These are phyloP conservation scores for Mucor lusitanicus DNA, from an alignment of 371 early-diverging fungal genomes.

Conservation along the genomic window DNA sequence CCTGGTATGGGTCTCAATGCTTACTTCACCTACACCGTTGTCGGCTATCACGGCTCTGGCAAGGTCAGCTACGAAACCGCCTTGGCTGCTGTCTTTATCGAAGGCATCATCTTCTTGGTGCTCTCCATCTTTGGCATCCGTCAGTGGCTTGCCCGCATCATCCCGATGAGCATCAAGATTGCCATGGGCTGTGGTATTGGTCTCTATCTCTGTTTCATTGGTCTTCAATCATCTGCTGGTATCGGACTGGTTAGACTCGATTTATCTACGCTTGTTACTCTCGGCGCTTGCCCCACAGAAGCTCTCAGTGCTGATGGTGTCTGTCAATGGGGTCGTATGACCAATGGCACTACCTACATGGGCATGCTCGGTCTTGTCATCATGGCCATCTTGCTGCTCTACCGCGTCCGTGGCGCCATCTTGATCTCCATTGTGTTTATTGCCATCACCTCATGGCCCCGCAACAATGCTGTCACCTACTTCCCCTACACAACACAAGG, in stretches of 20 bases:
- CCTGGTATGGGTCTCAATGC: constrained; percentile 83
- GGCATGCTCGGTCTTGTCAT: constrained; percentile 75
- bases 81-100: constrained; percentile 78
- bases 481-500: constrained; percentile 71
- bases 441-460: constrained; percentile 71
- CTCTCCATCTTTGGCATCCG: constrained; percentile 76
- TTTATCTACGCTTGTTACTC: constrained; percentile 64
- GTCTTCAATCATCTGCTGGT: constrained; percentile 75
- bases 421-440: constrained; percentile 72
- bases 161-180: constrained; percentile 72
- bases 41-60: constrained; percentile 76
- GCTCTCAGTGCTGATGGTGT: constrained; percentile 51
- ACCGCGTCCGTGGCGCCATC: constrained; percentile 73
- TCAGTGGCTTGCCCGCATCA: constrained; percentile 74
- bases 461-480: constrained; percentile 66
- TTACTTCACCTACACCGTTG: constrained; percentile 81
- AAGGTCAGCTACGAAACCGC: constrained; percentile 71
- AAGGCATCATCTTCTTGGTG: constrained; percentile 74
- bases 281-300: constrained; percentile 66
- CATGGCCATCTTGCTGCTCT: constrained; percentile 64
- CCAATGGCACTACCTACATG: constrained; percentile 70
- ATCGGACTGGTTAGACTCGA: constrained; percentile 71
- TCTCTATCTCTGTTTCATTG: constrained; percentile 74
- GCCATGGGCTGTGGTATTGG: constrained; percentile 82
- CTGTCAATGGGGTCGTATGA: constrained; percentile 64